Evolutionary conservation across 2,329 filamentous ascomycete genomes (phyloP).

Genomic region (Cercospora sesami): DNA sequence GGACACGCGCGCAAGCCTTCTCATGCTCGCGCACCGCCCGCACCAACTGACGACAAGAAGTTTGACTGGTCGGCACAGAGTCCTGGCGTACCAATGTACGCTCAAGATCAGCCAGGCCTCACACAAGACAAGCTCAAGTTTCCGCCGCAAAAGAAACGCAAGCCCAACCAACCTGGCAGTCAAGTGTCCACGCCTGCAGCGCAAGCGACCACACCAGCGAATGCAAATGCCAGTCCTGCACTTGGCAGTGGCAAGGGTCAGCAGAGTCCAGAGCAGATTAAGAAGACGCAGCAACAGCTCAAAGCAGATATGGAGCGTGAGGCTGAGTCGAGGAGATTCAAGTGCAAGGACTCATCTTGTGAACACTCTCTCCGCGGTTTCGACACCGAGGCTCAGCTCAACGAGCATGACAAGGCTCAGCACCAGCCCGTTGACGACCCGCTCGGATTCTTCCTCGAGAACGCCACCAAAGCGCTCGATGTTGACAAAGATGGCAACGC

Average conservation of each 20-base stretch:
- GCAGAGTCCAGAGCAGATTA: constrained; percentile 49
- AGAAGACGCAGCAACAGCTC: constrained; percentile 39
- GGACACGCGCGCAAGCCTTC: constrained; percentile 33
- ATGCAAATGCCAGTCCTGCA: constrained; percentile 43
- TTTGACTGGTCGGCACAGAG: constrained; percentile 37
- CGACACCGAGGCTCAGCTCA: constrained; percentile 47
- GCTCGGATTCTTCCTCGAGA: constrained; percentile 57
- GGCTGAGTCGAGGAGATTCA: constrained; percentile 51
- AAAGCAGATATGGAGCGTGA: constrained; percentile 46
- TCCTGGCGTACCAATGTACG: constrained; percentile 59
- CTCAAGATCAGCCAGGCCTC: constrained; percentile 51
- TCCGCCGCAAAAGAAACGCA: constrained; percentile 58
- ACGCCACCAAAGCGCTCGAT: constrained; percentile 46
- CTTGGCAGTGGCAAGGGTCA: constrained; percentile 38
- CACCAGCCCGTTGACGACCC: constrained; percentile 58
- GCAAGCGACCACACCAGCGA: constrained; percentile 38
- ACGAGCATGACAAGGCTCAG: constrained; percentile 55
- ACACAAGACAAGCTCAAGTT: constrained; percentile 59
- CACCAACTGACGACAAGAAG: constrained; percentile 39
- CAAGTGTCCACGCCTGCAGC: constrained; percentile 45
- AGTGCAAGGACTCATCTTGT: constrained; percentile 55
- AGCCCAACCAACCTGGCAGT: constrained; percentile 45
- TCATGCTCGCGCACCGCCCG: constrained; percentile 34
- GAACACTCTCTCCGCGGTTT: constrained; percentile 58
- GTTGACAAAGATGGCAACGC: constrained; percentile 50